Evolutionary conservation across 495 filamentous ascomycete genomes (phyloP).

Genomic region (Podospora anserina): DNA sequence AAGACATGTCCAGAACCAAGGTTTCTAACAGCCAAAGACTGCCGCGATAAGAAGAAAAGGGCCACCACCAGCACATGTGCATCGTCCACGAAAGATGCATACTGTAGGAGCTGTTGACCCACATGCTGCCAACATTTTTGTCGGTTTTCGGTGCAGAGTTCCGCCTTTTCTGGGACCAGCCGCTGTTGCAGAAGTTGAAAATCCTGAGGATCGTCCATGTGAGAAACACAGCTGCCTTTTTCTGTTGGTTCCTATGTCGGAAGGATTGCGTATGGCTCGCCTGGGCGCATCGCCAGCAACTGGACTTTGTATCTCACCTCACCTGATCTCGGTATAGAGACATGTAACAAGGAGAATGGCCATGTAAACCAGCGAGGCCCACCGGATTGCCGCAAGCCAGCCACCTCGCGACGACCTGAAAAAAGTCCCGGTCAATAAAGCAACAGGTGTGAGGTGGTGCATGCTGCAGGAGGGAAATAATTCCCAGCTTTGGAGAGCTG

Average conservation of each 20-base stretch:
- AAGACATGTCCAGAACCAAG: not conserved
- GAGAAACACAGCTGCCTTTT: not conserved
- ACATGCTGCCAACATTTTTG: not conserved
- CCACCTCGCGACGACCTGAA: not conserved
- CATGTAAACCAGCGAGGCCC: not conserved
- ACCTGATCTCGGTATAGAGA: not conserved
- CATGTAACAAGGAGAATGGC: not conserved
- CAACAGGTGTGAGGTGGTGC: conserved; percentile 1
- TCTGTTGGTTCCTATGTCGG: not conserved
- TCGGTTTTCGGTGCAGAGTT: not conserved
- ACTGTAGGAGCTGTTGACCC: not conserved
- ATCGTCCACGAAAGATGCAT: not conserved
- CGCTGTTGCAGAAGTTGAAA: not conserved
- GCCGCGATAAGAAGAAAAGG: not conserved
- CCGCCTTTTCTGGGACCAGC: not conserved
- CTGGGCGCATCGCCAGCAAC: not conserved
- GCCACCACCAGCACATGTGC: not conserved
- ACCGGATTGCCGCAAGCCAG: not conserved
- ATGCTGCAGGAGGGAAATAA: conserved; percentile 12
- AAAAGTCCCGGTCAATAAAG: not conserved
- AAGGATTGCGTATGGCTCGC: not conserved
- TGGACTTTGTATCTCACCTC: too few species aligned
- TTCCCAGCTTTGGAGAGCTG: not conserved
- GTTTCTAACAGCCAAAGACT: not conserved
- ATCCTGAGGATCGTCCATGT: not conserved